Evolutionary conservation across 441 rosid genomes (phyloP).

Genomic region (Metrosideros polymorpha): DNA sequence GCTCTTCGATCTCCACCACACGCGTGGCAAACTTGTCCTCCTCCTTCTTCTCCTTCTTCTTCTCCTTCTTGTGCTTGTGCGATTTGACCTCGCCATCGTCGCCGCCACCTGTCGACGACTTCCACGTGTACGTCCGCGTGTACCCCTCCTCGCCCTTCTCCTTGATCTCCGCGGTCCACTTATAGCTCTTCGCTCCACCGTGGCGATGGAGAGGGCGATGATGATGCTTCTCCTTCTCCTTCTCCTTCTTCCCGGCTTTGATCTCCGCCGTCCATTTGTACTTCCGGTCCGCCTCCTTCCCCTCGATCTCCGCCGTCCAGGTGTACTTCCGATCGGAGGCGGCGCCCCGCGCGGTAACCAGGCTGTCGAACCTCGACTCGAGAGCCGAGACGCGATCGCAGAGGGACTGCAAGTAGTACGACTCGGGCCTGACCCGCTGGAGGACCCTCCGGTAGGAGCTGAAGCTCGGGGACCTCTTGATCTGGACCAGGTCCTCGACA

Average conservation of each 20-base stretch:
- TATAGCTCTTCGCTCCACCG: slow-evolving; percentile 35
- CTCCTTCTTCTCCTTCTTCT: slow-evolving; percentile 1
- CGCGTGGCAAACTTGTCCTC: slow-evolving; percentile 22
- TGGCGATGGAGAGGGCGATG: not conserved
- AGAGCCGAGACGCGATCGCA: slow-evolving; percentile 54
- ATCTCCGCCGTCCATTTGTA: slow-evolving; percentile 64
- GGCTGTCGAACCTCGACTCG: slow-evolving; percentile 57
- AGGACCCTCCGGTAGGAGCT: slow-evolving; percentile 43
- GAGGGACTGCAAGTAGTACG: slow-evolving; percentile 32
- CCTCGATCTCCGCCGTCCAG: slow-evolving; percentile 67
- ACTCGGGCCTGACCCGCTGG: slow-evolving; percentile 25
- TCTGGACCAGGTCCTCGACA: slow-evolving; percentile 50
- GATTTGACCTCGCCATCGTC: slow-evolving; percentile 22
- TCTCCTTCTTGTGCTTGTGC: slow-evolving; percentile 25
- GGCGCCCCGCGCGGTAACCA: slow-evolving; percentile 17
- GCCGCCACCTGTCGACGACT: slow-evolving; percentile 37
- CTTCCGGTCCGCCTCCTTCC: slow-evolving; percentile 46
- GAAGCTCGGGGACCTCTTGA: slow-evolving; percentile 32
- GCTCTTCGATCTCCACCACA: slow-evolving; percentile 60
- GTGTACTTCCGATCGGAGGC: slow-evolving; percentile 58
- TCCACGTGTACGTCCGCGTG: slow-evolving; percentile 42
- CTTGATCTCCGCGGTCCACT: slow-evolving; percentile 73
- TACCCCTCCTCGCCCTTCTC: slow-evolving; percentile 41
- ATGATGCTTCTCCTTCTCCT: slow-evolving; percentile 19
- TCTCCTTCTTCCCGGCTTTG: slow-evolving; percentile 30